Evolutionary conservation across 2,329 filamentous ascomycete species (phyloP).

Genomic region (Aspergillus texensis): DNA sequence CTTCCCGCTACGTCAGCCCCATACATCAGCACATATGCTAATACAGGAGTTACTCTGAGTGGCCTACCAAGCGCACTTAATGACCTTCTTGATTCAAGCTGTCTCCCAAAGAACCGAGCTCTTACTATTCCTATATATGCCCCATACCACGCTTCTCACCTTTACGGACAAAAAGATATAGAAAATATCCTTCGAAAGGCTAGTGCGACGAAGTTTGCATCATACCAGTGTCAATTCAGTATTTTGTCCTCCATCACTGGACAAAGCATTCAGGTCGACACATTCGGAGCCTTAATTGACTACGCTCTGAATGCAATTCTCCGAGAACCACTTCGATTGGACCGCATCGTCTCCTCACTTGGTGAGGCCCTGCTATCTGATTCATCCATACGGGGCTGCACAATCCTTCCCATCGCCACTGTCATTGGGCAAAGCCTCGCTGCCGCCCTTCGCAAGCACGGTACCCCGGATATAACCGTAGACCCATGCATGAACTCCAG

Average conservation of each 20-base stretch:
- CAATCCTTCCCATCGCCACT: not conserved
- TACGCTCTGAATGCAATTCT: not conserved
- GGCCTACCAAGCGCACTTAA: not conserved
- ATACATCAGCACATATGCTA: constrained; percentile 8
- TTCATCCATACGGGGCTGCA: not conserved
- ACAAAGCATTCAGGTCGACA: not conserved
- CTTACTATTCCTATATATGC: not conserved
- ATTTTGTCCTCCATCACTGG: not conserved
- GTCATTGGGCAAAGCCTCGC: not conserved
- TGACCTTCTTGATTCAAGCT: not conserved
- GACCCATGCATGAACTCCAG: not conserved
- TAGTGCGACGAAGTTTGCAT: not conserved
- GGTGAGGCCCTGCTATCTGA: not conserved
- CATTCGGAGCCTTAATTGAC: not conserved
- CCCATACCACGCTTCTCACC: constrained; percentile 6
- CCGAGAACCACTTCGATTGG: not conserved
- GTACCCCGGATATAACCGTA: not conserved
- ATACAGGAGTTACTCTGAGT: constrained; percentile 2
- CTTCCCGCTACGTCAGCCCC: not conserved
- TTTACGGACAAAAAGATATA: not conserved
- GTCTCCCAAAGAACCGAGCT: not conserved
- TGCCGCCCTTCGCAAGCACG: not conserved
- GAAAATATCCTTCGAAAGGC: not conserved
- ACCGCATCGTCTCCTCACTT: not conserved
- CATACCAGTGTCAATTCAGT: not conserved